A percentile compares a stretch with the other conserved stretches of the same genome.
These are phyloP conservation scores for Pythium angustatum DNA, from an alignment of 352 stramenopile genomes.

Conservation along the genomic window DNA sequence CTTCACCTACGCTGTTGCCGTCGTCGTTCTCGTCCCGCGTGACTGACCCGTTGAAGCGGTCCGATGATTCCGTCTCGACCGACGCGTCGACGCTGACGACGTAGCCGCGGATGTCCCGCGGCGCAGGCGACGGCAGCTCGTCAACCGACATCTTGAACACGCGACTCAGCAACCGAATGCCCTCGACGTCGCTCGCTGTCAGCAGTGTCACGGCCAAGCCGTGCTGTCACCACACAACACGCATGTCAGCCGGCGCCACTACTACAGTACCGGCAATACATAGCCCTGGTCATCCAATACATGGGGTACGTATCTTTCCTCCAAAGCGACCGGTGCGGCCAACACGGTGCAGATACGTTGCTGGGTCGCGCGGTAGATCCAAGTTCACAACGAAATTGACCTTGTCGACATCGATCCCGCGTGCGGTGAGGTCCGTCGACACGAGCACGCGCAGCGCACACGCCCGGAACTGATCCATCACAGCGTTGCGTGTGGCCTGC, in stretches of 20 bases:
- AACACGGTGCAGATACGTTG: constrained; percentile 80
- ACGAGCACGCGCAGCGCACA: constrained; percentile 63
- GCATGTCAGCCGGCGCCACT: neutral
- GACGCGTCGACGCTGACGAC: neutral
- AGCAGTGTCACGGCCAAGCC: constrained; percentile 75
- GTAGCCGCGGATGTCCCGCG: constrained; percentile 50
- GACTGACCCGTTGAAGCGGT: too few relatives aligned
- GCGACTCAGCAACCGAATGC: constrained; percentile 53
- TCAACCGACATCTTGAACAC: constrained; percentile 74
- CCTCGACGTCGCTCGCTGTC: constrained; percentile 43
- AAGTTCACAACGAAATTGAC: constrained; percentile 85
- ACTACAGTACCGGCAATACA: too few relatives aligned
- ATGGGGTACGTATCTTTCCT: constrained; percentile 47
- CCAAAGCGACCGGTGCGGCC: constrained; percentile 75
- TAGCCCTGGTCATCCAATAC: too few relatives aligned
- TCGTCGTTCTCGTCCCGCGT: neutral
- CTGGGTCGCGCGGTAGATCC: constrained; percentile 68
- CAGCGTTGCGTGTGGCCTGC: constrained; percentile 54
- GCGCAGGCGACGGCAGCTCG: constrained; percentile 46
- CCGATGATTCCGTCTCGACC: neutral
- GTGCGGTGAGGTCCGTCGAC: constrained; percentile 74
- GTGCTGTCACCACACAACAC: constrained; percentile 23
- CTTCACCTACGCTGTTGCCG: too few relatives aligned
- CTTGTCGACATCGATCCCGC: constrained; percentile 74
- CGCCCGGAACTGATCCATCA: constrained; percentile 63